Evolutionary conservation across 1,139 yeast genomes (phyloP).

Genomic region (Blastobotrys apis): DNA sequence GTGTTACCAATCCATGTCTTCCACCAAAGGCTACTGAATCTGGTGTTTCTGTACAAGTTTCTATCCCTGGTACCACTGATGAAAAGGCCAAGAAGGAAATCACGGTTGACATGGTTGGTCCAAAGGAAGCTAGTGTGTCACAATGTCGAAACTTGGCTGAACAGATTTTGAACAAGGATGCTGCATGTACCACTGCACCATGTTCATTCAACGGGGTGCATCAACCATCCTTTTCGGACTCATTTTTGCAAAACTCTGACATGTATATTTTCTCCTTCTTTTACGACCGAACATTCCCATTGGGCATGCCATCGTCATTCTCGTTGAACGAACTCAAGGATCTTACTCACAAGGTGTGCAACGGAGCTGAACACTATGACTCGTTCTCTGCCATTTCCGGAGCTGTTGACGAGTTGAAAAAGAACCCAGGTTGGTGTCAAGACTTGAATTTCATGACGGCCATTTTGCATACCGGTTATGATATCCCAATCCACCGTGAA

Average conservation of each 20-base stretch:
- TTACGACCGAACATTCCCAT: constrained; percentile 87
- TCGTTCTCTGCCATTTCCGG: constrained; percentile 55
- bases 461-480: constrained; percentile 89
- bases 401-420: constrained; percentile 58
- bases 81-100: constrained; percentile 33
- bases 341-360: constrained; percentile 77
- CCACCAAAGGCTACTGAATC: constrained; percentile 58
- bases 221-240: constrained; percentile 81
- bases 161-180: constrained; percentile 73
- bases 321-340: constrained; percentile 79
- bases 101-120: constrained; percentile 70
- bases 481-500: constrained; percentile 85
- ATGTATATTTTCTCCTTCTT: constrained; percentile 89
- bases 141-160: constrained; percentile 89
- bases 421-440: constrained; percentile 90
- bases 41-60: constrained; percentile 54
- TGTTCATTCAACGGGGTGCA: constrained; percentile 97
- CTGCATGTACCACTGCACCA: constrained; percentile 66
- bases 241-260: constrained; percentile 67
- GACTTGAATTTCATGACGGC: constrained; percentile 89
- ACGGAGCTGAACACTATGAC: constrained; percentile 72
- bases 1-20: constrained; percentile 71
- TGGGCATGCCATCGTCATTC: constrained; percentile 91
- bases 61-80: constrained; percentile 39
- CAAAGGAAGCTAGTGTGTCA: constrained; percentile 55